phyloP scores from a whole-genome alignment of 352 stramenopile species.

The Globisporangium ultimum region DNA sequence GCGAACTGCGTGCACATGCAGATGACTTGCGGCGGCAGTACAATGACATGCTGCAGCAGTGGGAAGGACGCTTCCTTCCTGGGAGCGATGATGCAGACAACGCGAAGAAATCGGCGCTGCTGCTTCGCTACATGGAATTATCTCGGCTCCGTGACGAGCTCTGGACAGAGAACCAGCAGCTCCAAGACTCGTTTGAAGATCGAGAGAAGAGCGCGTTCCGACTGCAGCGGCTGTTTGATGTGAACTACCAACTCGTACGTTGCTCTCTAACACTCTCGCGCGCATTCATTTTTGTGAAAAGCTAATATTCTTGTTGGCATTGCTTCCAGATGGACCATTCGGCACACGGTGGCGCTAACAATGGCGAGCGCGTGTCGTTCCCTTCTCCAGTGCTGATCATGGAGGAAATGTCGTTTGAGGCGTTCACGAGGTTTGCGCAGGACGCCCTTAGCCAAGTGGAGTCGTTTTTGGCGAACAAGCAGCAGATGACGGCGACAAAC shows the following conservation, averaged over 20 bases:
- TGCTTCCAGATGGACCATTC: conserved; percentile 44
- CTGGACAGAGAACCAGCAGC: conserved; percentile 51
- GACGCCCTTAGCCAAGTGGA: conserved; percentile 40
- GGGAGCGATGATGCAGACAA: conserved; percentile 23
- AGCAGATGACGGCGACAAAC: conserved; percentile 45
- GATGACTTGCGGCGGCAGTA: conserved; percentile 49
- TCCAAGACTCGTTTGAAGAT: conserved; percentile 48
- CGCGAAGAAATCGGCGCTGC: conserved; percentile 27
- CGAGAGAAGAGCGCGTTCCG: conserved; percentile 51
- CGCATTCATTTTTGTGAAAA: not conserved
- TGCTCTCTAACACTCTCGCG: not conserved
- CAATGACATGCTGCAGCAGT: conserved; percentile 36
- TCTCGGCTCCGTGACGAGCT: conserved; percentile 40
- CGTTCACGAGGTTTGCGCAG: conserved; percentile 40
- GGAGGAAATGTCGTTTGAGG: conserved; percentile 57
- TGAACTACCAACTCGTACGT: conserved; percentile 50
- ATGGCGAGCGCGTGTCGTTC: conserved; percentile 26
- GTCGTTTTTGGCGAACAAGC: conserved; percentile 31
- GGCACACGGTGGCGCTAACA: conserved; percentile 23
- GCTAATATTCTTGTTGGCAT: not conserved
- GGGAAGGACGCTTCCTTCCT: conserved; percentile 24
- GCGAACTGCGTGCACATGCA: conserved; percentile 34
- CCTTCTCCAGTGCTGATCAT: conserved; percentile 46
- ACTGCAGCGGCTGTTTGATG: conserved; percentile 50
- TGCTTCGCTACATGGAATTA: conserved; percentile 48